Evolutionary conservation across 192 early-diverging fungal genomes (phyloP).

Genomic region (Umbelopsis sp.): DNA sequence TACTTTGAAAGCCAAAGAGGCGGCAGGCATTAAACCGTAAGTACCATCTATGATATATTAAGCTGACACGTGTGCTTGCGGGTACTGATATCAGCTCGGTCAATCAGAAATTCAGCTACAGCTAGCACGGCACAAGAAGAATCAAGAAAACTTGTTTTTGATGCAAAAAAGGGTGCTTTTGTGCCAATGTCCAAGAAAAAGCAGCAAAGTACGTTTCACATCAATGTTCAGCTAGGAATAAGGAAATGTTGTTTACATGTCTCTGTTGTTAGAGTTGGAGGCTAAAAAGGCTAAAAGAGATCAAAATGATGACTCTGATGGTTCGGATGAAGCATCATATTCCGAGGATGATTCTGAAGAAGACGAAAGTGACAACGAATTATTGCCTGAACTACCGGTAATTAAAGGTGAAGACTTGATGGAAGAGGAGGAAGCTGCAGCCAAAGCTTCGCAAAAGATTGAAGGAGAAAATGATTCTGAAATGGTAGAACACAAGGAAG

Average conservation of each 20-base stretch:
- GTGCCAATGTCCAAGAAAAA: constrained; percentile 27
- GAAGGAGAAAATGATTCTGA: not conserved
- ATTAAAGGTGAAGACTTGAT: not conserved
- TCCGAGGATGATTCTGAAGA: constrained; percentile 7
- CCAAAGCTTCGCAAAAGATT: not conserved
- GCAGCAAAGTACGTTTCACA: not conserved
- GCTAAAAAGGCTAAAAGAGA: not conserved
- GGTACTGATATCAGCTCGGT: not conserved
- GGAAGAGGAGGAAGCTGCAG: constrained; percentile 8
- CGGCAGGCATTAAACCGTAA: constrained; percentile 22
- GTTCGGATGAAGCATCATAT: not conserved
- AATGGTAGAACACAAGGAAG: not conserved
- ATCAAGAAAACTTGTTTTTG: constrained; percentile 38
- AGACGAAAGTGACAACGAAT: not conserved
- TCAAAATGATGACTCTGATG: constrained; percentile 6
- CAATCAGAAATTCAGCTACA: constrained; percentile 24
- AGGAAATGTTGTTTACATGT: not conserved
- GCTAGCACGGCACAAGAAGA: constrained; percentile 23
- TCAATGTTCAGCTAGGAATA: not conserved
- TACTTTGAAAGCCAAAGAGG: constrained; percentile 62
- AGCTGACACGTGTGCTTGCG: not conserved
- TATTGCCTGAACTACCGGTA: constrained; percentile 7
- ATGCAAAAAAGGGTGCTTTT: constrained; percentile 37
- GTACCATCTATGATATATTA: not conserved
- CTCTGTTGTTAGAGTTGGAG: not conserved